Evolutionary conservation across 2,329 filamentous ascomycete species (phyloP), one percentile per base, ranked within the genome.

Genomic region (Penicillium sp.): DNA sequence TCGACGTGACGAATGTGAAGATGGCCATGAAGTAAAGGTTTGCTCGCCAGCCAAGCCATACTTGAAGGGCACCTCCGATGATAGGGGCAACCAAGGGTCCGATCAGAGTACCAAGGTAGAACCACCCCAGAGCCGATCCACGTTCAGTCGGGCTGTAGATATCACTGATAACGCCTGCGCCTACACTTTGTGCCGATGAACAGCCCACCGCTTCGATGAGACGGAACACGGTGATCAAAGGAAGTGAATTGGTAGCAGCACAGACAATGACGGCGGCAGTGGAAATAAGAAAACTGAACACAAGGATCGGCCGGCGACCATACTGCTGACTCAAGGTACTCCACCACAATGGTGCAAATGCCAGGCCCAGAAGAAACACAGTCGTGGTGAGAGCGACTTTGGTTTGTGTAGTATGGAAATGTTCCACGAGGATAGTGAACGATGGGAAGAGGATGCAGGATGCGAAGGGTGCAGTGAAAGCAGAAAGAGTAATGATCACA

Each of bases 281-380:
- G 49, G 71, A 75, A 2, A 75, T 49, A 32, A 66, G 61, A 54
- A 77, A 76, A 6, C 69, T 72, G 7, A 63, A 59, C 5, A 77
- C 60, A 50, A 75, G 75, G 38, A 76, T 71, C 1, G 69, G 69
- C 2, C 75, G 63, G 3, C 75, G 61, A 3, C 75, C 74, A 3
- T 74, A 56, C 1, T 70, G 70, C 52, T 77, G 74, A 22, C 67
- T 69, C 52, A 76, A 70, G 22, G 62, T 65, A 29, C 65, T 70
- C 74, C 74, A 77, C 71, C 72, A 77, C 0, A 77, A 64, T 4
- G 74, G 74, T 49, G 72, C 73, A 18, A 76, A 67, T n/a, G 67
- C 66, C 65, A 76, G 56, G 44, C 57, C 55, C 2, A 77, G 65
- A 67, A 75, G 72, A 49, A 72, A 75, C 50, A 77, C 63, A 0